Conservation (phyloP, 2,329 filamentous ascomycete genomes). For the Microdochium nivale region DNA sequence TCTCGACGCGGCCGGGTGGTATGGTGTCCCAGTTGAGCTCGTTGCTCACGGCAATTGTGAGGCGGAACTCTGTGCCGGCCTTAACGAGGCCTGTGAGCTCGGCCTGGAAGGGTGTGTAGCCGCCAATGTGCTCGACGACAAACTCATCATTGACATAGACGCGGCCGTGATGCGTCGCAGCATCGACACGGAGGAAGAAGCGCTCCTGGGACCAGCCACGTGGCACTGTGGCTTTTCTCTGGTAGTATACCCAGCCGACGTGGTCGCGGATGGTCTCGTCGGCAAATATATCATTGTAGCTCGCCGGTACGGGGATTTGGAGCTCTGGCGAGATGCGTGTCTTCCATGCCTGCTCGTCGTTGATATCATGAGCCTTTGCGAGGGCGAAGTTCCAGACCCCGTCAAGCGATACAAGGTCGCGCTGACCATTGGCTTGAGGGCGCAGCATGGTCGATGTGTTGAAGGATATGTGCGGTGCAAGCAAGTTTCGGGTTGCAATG, state of each 20-base stretch:
- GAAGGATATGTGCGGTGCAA: too few species aligned
- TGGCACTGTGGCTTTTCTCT: constrained; percentile 15
- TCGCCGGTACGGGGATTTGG: constrained; percentile 13
- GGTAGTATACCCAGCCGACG: constrained; percentile 22
- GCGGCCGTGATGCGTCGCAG: constrained; percentile 16
- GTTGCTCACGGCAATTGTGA: constrained; percentile 21
- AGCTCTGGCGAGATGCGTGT: constrained; percentile 19
- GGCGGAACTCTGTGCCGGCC: constrained; percentile 13
- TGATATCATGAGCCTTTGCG: constrained; percentile 3
- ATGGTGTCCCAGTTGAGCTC: constrained; percentile 18
- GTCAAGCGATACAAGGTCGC: constrained; percentile 10
- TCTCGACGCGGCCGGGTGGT: constrained; percentile 12
- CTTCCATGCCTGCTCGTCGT: constrained; percentile 9
- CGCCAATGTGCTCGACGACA: constrained; percentile 14
- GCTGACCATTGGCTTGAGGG: constrained; percentile 7
- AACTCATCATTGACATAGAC: constrained; percentile 16
- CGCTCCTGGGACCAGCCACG: constrained; percentile 8
- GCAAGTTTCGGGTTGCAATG: too few species aligned
- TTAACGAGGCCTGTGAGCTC: constrained; percentile 12
- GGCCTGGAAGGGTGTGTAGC: constrained; percentile 18
- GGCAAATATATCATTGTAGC: constrained; percentile 16
- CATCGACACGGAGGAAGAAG: constrained; percentile 15
- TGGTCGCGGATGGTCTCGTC: constrained; percentile 15
- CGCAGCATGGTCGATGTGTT: constrained; percentile 9
- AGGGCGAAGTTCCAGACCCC: constrained; percentile 15